These are phyloP conservation scores for Marasmius tenuissimus DNA, from an alignment of 1,284 basidiomycete genomes.

Conservation along the genomic window DNA sequence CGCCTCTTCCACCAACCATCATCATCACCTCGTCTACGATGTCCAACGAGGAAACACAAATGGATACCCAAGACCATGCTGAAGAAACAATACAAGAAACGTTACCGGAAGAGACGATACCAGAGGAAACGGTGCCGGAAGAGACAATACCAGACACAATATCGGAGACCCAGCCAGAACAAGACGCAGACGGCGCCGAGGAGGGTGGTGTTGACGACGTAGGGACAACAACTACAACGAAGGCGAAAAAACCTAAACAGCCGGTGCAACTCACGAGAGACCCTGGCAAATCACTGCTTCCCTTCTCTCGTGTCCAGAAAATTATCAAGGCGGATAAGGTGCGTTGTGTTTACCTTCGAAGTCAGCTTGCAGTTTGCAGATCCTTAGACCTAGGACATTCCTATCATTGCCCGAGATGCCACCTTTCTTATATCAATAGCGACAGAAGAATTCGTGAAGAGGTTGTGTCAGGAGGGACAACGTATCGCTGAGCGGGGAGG, in stretches of 20 bases:
- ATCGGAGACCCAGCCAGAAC: background rate
- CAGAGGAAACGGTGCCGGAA: no score
- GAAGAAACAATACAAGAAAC: background rate
- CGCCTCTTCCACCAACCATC: background rate
- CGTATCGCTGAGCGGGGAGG: slow-evolving; percentile 62
- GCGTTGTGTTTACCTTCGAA: slow-evolving; percentile 10
- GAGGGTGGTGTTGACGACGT: slow-evolving; percentile 9
- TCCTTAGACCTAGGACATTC: slow-evolving; percentile 55
- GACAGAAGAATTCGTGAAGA: slow-evolving; percentile 76
- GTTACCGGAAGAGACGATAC: background rate
- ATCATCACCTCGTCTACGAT: background rate
- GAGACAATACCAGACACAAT: background rate
- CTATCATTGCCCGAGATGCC: slow-evolving; percentile 71
- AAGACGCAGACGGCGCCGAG: slow-evolving; percentile 10
- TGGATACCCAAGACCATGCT: background rate
- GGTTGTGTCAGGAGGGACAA: slow-evolving; percentile 60
- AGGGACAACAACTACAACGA: slow-evolving; percentile 15
- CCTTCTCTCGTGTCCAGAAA: slow-evolving; percentile 72
- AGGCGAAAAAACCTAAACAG: slow-evolving; percentile 30
- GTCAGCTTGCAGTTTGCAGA: background rate
- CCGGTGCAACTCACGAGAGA: slow-evolving; percentile 37
- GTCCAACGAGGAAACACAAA: slow-evolving; percentile 3
- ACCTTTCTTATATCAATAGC: slow-evolving; percentile 72
- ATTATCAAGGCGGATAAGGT: slow-evolving; percentile 82
- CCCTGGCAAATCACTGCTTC: slow-evolving; percentile 66